Base-by-base conservation (phyloP, 2,329 filamentous ascomycete species). In the Basipetospora chlamydospora region DNA sequence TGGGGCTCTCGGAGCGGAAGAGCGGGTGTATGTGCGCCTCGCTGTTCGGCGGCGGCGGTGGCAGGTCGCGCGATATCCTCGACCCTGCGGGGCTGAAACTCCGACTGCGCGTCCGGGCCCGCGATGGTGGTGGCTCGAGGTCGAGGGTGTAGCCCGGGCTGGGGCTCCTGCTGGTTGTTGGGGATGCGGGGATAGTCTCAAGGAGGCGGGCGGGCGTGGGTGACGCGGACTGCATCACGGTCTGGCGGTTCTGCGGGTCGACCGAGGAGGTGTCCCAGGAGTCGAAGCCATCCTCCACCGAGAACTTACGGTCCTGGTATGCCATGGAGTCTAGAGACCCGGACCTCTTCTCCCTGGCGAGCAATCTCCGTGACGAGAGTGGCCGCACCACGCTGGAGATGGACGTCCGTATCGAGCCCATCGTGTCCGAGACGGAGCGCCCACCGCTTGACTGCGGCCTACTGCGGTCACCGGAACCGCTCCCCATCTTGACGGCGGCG, bases 1-100 rank as follows among this genome's bases (percentile, higher is more conserved):
- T 67, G 0, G 77, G 77, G 28, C 74, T 80, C 49, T 83, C 78
- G 5, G 76, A 77, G 41, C 81, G 68, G 60, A 87, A 86, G 3
- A 87, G 65, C 7, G 81, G 81, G 52, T 87, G 81, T 31, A 86
- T 85, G 49, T 85, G 73, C 3, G 74, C 64, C 51, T 86, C 78
- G 13, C 15, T 39, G 25, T n/a, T 18, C 13, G 22, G 16, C 16
- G 32, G 25, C 6, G 20, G 4, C 23, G 32, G 22, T 6, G 20
- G 10, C 7, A 17, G 8, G 6, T 15, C 25, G 16, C 37, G 29
- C 4, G 31, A 26, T 10, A 33, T 12, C 22, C 30, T 22, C 36
- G 22, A 23, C 22, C 22, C 22, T 23, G 55, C 47, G 5, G 68
- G 64, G 45, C 66, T 72, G 49, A 61, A 67, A 48, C 68, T 73